Conservation (phyloP, 2,329 filamentous ascomycete genomes). For the Sclerotinia subarctica region DNA sequence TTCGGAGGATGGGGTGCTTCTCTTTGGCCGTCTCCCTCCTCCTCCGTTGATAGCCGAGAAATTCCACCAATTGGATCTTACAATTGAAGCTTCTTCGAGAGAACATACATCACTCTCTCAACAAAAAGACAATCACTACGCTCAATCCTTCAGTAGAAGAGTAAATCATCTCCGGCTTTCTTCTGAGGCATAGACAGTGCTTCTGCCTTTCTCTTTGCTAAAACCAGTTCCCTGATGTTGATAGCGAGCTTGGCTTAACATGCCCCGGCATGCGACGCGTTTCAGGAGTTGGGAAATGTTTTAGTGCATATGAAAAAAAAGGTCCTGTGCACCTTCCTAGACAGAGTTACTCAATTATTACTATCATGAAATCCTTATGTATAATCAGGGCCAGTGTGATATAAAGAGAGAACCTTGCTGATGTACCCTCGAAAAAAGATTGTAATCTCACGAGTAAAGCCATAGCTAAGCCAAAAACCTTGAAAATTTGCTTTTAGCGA, state of each 20-base stretch:
- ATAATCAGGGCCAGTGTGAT: background rate
- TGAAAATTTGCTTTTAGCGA: too few species aligned
- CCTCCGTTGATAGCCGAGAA: too few species aligned
- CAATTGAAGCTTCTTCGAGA: too few species aligned
- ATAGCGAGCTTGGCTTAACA: background rate
- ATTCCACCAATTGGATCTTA: too few species aligned
- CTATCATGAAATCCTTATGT: background rate
- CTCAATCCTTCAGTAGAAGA: background rate
- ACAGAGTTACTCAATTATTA: too few species aligned
- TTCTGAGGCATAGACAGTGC: too few species aligned
- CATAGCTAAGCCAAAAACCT: too few species aligned
- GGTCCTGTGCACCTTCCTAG: too few species aligned
- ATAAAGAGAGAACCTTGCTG: too few species aligned
- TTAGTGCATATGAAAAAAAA: background rate
- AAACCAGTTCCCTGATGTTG: background rate
- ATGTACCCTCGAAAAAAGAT: background rate
- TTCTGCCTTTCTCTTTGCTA: background rate
- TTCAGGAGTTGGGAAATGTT: background rate
- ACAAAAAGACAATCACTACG: background rate
- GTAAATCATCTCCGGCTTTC: too few species aligned
- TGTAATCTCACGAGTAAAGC: too few species aligned
- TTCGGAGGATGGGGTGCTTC: background rate
- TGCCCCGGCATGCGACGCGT: background rate
- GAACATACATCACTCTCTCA: background rate
- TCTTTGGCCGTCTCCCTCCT: too few species aligned